These are phyloP conservation scores for Pseudogymnoascus sp. DNA, from an alignment of 2,329 filamentous ascomycete species.

Conservation along the genomic window DNA sequence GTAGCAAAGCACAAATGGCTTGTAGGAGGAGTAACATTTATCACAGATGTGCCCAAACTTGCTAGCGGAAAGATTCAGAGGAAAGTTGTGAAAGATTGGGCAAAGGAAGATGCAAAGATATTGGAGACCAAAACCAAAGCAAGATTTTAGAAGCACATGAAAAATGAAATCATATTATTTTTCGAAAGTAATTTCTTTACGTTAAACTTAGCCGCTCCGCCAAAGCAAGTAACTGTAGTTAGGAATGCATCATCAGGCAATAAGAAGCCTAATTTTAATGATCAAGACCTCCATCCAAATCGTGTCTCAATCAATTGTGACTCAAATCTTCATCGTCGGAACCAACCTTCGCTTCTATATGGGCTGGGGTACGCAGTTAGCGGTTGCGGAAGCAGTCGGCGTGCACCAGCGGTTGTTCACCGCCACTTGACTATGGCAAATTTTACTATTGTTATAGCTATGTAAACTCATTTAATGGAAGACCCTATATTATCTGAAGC, in stretches of 20 bases:
- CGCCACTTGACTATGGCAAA: too few relatives aligned
- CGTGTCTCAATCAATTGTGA: too few relatives aligned
- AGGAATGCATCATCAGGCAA: too few relatives aligned
- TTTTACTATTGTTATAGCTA: background rate
- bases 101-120: conserved; percentile 40
- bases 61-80: conserved; percentile 50
- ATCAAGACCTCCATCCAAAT: too few relatives aligned
- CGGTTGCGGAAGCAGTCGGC: too few relatives aligned
- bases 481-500: background rate
- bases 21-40: conserved; percentile 42
- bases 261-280: too few relatives aligned
- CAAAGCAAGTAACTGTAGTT: background rate
- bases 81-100: conserved; percentile 47
- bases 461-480: background rate
- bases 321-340: too few relatives aligned
- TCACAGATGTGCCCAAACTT: conserved; percentile 48
- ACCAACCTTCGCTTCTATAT: too few relatives aligned
- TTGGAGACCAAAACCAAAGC: conserved; percentile 18
- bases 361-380: too few relatives aligned
- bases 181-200: background rate
- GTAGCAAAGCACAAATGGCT: conserved; percentile 45
- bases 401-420: too few relatives aligned
- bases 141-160: background rate
- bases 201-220: background rate
- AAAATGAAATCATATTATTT: background rate